Evolutionary conservation across 306 rosid genomes (phyloP), one percentile per base, ranked within the genome.

Genomic region (Phaseolus lunatus): DNA sequence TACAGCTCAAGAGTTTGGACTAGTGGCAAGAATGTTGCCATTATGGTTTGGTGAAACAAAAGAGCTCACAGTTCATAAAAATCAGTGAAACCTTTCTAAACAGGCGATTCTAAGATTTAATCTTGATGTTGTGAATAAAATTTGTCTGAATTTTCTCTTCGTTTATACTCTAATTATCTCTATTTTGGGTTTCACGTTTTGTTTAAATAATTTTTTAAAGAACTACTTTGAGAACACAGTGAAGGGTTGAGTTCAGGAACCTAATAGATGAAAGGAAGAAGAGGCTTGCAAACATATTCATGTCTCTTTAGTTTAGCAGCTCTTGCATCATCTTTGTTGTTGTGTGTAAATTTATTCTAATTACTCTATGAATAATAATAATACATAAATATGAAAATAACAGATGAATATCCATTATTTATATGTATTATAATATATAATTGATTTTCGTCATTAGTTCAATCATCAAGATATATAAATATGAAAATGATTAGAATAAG

Each of bases 21-120:
- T 69, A 27, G 27, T 48, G 18, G 19, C 69, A 37, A 65, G 5
- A 37, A 65, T 65, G 70, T 63, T 65, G 11, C 70, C 48, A 65
- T 66, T 11, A 66, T 20, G 50, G 49, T 66, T 20, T 19, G 71
- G 31, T 20, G n/a, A 64, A 64, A 37, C 9, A 37, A 63, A 9
- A 7, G 5, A 64, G 9, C 3, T 33, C 27, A 9, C 9, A 5
- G 10, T 19, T 39, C 52, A 41, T 66, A 12, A 19, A 66, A 66
- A 12, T 66, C 52, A 66, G 50, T 20, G 50, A 66, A 39, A 4
- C 70, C 27, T 18, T 35, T 64, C 24, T 8, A 37, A 35, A 19
- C 44, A 4, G 18, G 10, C 9, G 31, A 19, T 39, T 66, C 20
- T 20, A 10, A 2, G 2, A 31, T 29, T 65, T 59, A 7, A 62